Percentiles rank a stretch among this genome's conserved stretches.
phyloP scores from a whole-genome alignment of 2,329 filamentous ascomycete genomes.

The Stachybotrys chartarum region DNA sequence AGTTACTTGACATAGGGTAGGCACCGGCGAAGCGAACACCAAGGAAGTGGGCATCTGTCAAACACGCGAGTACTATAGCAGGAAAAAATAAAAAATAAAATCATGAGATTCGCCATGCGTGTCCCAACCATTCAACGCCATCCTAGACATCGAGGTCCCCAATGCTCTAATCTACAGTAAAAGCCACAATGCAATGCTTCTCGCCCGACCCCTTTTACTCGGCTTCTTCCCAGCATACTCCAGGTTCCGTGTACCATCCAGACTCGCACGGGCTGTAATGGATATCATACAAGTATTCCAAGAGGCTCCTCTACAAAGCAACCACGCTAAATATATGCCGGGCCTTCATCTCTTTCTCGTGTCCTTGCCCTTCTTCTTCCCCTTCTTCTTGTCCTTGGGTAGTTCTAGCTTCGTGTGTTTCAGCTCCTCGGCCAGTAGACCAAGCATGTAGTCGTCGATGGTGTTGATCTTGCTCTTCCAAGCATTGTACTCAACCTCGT shows the following conservation, averaged over 20 bases:
- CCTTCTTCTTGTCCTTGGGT: slow-evolving; percentile 58
- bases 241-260: not conserved
- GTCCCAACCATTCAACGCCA: not conserved
- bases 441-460: slow-evolving; percentile 71
- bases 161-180: not conserved
- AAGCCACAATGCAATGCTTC: not conserved
- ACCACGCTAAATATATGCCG: no score
- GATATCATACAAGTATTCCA: not conserved
- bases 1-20: no score
- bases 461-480: slow-evolving; percentile 51
- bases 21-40: no score
- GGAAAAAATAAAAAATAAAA: not conserved
- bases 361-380: slow-evolving; percentile 53
- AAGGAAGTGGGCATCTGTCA: not conserved
- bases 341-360: slow-evolving; percentile 37
- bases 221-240: no score
- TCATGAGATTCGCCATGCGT: not conserved
- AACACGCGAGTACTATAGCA: not conserved
- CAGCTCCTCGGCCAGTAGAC: slow-evolving; percentile 56
- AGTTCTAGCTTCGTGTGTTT: slow-evolving; percentile 54
- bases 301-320: not conserved
- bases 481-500: slow-evolving; percentile 47
- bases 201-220: not conserved
- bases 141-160: not conserved
- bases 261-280: not conserved